Evolutionary conservation across 2,329 filamentous ascomycete species (phyloP).

Genomic region (Mariannaea elegans): DNA sequence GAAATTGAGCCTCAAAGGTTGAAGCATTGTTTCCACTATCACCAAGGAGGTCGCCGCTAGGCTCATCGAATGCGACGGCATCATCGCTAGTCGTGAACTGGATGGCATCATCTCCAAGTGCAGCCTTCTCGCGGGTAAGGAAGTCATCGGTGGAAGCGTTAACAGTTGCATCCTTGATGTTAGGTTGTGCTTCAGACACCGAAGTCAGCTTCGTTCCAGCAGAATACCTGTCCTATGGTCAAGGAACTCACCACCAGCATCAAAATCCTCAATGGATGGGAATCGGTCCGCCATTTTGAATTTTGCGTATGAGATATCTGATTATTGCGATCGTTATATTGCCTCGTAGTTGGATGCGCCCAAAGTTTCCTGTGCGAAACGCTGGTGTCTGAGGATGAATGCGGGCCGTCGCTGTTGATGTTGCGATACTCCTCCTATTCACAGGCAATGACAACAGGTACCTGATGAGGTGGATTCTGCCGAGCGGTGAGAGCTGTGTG

Average conservation of each 20-base stretch:
- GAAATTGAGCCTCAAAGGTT: slow-evolving; percentile 88
- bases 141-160: slow-evolving; percentile 80
- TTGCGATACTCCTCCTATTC: slow-evolving; percentile 42
- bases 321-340: not conserved
- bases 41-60: slow-evolving; percentile 76
- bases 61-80: slow-evolving; percentile 69
- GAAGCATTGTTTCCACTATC: slow-evolving; percentile 64
- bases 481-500: slow-evolving; percentile 44
- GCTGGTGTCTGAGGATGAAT: slow-evolving; percentile 19
- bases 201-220: slow-evolving; percentile 28
- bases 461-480: slow-evolving; percentile 46
- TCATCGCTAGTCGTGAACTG: slow-evolving; percentile 86
- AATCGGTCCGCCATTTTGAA: slow-evolving; percentile 78
- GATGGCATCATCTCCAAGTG: slow-evolving; percentile 90
- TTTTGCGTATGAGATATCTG: slow-evolving; percentile 1
- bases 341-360: not conserved
- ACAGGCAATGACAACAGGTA: slow-evolving; percentile 38
- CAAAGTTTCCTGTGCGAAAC: slow-evolving; percentile 7
- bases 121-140: slow-evolving; percentile 87
- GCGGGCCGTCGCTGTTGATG: slow-evolving; percentile 32
- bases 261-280: slow-evolving; percentile 81
- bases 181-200: slow-evolving; percentile 69
- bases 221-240: slow-evolving; percentile 19
- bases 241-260: slow-evolving; percentile 64
- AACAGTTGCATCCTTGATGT: slow-evolving; percentile 65